phyloP scores from a whole-genome alignment of 1,284 basidiomycete genomes.

The Schizophyllum amplum region DNA sequence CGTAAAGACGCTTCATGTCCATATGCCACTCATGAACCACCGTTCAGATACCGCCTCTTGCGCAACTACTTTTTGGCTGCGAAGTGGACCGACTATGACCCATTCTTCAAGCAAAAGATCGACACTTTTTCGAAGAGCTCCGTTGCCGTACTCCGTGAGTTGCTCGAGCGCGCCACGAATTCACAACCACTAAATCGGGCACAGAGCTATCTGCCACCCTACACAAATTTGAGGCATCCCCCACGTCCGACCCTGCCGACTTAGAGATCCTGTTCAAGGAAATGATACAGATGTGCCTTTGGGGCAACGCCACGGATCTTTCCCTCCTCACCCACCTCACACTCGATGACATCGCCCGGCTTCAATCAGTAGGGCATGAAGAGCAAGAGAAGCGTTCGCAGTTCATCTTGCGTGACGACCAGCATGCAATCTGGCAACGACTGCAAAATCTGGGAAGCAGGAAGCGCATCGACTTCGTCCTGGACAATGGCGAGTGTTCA shows the following conservation, averaged over 20 bases:
- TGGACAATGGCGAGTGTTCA: slow-evolving; percentile 74
- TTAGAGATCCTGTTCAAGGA: slow-evolving; percentile 66
- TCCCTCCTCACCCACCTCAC: slow-evolving; percentile 78
- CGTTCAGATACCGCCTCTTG: slow-evolving; percentile 75
- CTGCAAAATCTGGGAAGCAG: slow-evolving; percentile 48
- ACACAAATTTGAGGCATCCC: slow-evolving; percentile 44
- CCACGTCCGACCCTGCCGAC: slow-evolving; percentile 42
- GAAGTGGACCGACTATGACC: slow-evolving; percentile 75
- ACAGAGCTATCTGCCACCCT: slow-evolving; percentile 64
- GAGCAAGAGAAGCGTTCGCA: slow-evolving; percentile 67
- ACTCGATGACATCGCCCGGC: slow-evolving; percentile 71
- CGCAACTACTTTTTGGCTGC: slow-evolving; percentile 70
- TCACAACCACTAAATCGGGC: slow-evolving; percentile 2
- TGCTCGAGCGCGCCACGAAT: not conserved
- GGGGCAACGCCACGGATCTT: slow-evolving; percentile 87
- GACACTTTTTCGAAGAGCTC: slow-evolving; percentile 80
- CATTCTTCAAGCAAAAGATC: slow-evolving; percentile 78
- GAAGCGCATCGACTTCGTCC: slow-evolving; percentile 76
- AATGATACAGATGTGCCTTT: slow-evolving; percentile 86
- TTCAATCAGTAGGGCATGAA: slow-evolving; percentile 77
- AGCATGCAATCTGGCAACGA: slow-evolving; percentile 64
- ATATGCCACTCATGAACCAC: slow-evolving; percentile 31
- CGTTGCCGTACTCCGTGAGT: slow-evolving; percentile 65
- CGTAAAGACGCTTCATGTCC: slow-evolving; percentile 14
- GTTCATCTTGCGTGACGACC: slow-evolving; percentile 83